Percentiles rank a stretch among this genome's conserved stretches.
Conservation (phyloP, 495 filamentous ascomycete species). For the Rostrohypoxylon terebratum region DNA sequence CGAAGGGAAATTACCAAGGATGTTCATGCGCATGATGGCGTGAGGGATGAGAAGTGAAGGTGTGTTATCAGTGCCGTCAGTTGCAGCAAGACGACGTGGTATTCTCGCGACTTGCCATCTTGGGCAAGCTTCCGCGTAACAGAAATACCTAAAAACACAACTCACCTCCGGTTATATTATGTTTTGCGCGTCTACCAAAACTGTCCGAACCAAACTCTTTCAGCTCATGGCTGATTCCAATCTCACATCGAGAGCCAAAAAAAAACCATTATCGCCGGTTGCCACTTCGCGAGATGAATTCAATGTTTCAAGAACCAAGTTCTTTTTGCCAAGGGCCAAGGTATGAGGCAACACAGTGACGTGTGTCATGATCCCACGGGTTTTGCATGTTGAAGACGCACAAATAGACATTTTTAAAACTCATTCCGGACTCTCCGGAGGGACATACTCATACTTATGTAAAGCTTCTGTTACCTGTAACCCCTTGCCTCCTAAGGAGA, state of each 20-base stretch:
- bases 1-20: constrained; percentile 2
- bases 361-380: constrained; percentile 18
- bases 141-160: constrained; percentile 36
- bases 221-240: constrained; percentile 10
- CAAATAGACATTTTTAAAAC: background rate
- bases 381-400: background rate
- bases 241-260: constrained; percentile 9
- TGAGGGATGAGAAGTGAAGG: background rate
- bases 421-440: background rate
- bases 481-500: background rate
- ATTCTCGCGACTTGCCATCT: constrained; percentile 24
- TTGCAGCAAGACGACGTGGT: background rate
- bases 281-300: constrained; percentile 27
- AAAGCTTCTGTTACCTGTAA: too few species aligned
- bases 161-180: constrained; percentile 19
- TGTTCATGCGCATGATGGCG: background rate
- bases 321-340: constrained; percentile 9
- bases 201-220: background rate
- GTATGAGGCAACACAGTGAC: constrained; percentile 11
- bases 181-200: constrained; percentile 6
- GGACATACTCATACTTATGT: background rate
- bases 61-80: background rate
- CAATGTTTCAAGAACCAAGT: constrained; percentile 24
- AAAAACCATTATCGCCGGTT: background rate
- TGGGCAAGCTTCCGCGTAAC: constrained; percentile 26